These are phyloP conservation scores for Cymodocea nodosa DNA, from an alignment of 116 monocot species.

Conservation along the genomic window DNA sequence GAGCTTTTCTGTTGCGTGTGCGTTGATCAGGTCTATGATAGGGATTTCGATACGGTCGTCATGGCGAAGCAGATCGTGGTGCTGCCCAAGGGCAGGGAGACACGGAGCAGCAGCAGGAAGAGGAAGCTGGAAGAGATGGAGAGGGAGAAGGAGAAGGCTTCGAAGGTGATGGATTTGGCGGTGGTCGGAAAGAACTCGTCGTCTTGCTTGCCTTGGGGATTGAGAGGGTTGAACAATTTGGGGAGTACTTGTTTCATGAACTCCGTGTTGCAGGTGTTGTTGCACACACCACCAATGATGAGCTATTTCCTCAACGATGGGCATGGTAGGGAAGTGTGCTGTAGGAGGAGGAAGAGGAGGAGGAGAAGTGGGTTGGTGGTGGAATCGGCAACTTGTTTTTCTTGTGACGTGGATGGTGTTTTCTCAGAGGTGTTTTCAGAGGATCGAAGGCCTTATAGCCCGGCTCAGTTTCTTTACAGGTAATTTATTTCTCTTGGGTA, in stretches of 20 bases:
- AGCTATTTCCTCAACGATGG: slow-evolving; percentile 37
- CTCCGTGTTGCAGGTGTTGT: slow-evolving; percentile 50
- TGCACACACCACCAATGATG: slow-evolving; percentile 40
- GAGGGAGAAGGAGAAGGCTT: slow-evolving; percentile 3
- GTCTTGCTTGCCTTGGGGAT: slow-evolving; percentile 22
- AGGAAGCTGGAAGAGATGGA: slow-evolving; percentile 1
- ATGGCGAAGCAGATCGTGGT: slow-evolving; percentile 16
- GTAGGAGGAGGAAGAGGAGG: slow-evolving; percentile 34
- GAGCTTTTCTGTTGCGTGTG: slow-evolving; percentile 67
- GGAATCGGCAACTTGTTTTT: slow-evolving; percentile 30
- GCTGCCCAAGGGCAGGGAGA: slow-evolving; percentile 1
- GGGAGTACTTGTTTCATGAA: slow-evolving; percentile 72
- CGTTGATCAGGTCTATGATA: slow-evolving; percentile 60
- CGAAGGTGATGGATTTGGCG: neutral
- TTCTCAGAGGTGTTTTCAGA: slow-evolving; percentile 50
- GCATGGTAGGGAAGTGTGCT: slow-evolving; percentile 25
- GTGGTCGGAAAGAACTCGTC: neutral
- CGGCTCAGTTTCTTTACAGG: slow-evolving; percentile 63
- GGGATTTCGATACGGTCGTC: slow-evolving; percentile 36
- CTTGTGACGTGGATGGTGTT: slow-evolving; percentile 39
- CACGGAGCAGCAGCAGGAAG: slow-evolving; percentile 7
- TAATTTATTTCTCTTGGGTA: slow-evolving; percentile 9
- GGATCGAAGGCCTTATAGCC: slow-evolving; percentile 50
- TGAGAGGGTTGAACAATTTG: slow-evolving; percentile 57
- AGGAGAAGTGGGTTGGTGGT: slow-evolving; percentile 4